phyloP scores from a whole-genome alignment of 805 yeast species.

The Candida alai region DNA sequence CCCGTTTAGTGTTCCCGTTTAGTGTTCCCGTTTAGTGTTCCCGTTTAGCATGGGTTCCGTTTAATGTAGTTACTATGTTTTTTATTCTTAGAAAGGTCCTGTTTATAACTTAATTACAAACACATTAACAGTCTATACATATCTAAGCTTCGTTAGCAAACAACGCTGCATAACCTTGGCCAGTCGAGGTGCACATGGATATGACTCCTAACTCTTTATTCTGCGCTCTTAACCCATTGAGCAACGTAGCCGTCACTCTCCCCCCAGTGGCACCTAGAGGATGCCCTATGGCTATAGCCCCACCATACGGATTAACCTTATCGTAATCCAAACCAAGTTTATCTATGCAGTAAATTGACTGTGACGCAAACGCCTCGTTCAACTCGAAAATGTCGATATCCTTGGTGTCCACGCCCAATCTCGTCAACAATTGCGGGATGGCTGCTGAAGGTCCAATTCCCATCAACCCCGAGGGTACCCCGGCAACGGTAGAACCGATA shows the following conservation, averaged over 20 bases:
- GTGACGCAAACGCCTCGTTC: constrained; percentile 38
- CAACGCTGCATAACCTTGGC: constrained; percentile 36
- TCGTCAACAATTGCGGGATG: constrained; percentile 21
- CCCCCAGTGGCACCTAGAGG: constrained; percentile 66
- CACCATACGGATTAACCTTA: constrained; percentile 38
- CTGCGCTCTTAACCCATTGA: constrained; percentile 27
- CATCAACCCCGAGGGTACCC: constrained; percentile 33
- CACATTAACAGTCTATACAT: no score
- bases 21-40: background rate
- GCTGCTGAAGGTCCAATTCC: constrained; percentile 36
- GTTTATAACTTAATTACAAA: no score
- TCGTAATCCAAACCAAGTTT: constrained; percentile 21
- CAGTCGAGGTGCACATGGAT: constrained; percentile 41
- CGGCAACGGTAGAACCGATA: constrained; percentile 27
- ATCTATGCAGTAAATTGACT: constrained; percentile 24
- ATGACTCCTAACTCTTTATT: constrained; percentile 32
- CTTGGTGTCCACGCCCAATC: constrained; percentile 19
- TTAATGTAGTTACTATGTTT: background rate
- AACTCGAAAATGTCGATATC: constrained; percentile 30
- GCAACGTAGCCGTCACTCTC: constrained; percentile 31
- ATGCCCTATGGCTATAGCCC: constrained; percentile 17
- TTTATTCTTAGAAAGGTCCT: no score
- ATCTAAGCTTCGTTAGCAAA: constrained; percentile 23
- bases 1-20: background rate
- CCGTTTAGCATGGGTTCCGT: background rate